phyloP scores from a whole-genome alignment of 768 basidiomycete species.

The Suillus subalutaceus region DNA sequence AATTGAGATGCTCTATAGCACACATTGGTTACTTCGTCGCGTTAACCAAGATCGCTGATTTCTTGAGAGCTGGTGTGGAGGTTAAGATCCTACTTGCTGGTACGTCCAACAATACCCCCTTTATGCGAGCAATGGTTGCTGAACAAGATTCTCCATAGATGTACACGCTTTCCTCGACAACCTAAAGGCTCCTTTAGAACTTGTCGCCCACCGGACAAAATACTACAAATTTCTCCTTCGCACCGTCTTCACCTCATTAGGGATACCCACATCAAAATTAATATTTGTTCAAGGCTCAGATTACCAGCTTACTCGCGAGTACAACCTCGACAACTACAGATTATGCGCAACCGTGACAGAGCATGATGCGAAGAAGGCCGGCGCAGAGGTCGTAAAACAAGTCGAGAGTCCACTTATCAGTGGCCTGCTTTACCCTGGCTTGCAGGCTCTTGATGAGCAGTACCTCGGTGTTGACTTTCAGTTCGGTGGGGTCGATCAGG shows the following conservation, averaged over 20 bases:
- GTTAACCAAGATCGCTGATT: conserved; percentile 94
- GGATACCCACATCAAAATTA: conserved; percentile 85
- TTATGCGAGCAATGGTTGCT: not conserved
- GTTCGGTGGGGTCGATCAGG: conserved; percentile 98
- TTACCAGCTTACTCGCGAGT: conserved; percentile 90
- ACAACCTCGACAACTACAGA: conserved; percentile 93
- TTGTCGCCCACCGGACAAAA: conserved; percentile 83
- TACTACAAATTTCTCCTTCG: conserved; percentile 88
- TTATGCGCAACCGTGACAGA: conserved; percentile 91
- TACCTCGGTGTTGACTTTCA: conserved; percentile 97
- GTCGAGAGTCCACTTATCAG: conserved; percentile 90
- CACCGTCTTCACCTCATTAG: conserved; percentile 85
- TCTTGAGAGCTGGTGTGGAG: conserved; percentile 89
- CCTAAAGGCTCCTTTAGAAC: conserved; percentile 91
- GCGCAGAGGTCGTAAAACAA: conserved; percentile 98
- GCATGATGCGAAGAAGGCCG: conserved; percentile 97
- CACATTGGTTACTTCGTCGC: conserved; percentile 98
- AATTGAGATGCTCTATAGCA: conserved; percentile 49
- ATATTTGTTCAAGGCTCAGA: conserved; percentile 87
- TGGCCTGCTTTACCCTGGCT: conserved; percentile 91
- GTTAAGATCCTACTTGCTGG: conserved; percentile 85
- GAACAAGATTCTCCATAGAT: conserved; percentile 47
- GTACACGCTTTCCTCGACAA: conserved; percentile 98
- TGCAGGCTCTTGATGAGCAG: conserved; percentile 97
- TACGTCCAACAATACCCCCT: conserved; percentile 26